phyloP scores from a whole-genome alignment of 768 basidiomycete species.

The Xanthoconium stramineum region DNA sequence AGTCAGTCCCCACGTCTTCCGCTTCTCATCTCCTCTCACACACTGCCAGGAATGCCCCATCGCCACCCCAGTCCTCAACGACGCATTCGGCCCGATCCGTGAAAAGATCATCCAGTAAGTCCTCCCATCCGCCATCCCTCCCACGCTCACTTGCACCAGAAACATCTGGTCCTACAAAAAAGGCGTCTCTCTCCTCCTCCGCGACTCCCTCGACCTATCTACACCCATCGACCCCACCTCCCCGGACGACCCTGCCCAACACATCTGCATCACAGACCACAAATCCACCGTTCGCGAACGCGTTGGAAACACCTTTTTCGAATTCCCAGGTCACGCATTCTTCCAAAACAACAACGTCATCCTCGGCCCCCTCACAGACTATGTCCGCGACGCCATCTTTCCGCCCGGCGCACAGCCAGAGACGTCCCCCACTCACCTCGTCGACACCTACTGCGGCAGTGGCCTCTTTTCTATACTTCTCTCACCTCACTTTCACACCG shows the following conservation, averaged over 20 bases:
- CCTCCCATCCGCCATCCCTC: not conserved
- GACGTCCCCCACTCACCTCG: conserved; percentile 68
- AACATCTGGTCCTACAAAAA: conserved; percentile 78
- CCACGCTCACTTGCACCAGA: conserved; percentile 38
- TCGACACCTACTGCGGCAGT: conserved; percentile 92
- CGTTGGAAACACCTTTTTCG: conserved; percentile 78
- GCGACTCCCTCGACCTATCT: conserved; percentile 64
- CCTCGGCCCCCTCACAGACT: conserved; percentile 76
- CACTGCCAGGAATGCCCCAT: conserved; percentile 81
- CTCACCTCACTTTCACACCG: conserved; percentile 64
- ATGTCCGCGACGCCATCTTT: conserved; percentile 76
- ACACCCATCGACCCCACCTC: conserved; percentile 24
- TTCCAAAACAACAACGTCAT: conserved; percentile 99
- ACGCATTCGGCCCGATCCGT: conserved; percentile 58
- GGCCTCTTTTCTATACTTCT: conserved; percentile 87
- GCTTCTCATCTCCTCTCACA: not conserved
- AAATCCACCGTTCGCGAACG: conserved; percentile 77
- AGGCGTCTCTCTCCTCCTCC: conserved; percentile 86
- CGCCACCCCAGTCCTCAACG: conserved; percentile 76
- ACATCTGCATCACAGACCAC: conserved; percentile 83
- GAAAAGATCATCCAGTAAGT: conserved; percentile 65
- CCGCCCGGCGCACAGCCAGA: conserved; percentile 17
- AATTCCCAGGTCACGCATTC: conserved; percentile 85
- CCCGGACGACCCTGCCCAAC: conserved; percentile 46
- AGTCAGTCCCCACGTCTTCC: conserved; percentile 38